Conservation (phyloP, 495 filamentous ascomycete species). For the Penicillium crystallinum region DNA sequence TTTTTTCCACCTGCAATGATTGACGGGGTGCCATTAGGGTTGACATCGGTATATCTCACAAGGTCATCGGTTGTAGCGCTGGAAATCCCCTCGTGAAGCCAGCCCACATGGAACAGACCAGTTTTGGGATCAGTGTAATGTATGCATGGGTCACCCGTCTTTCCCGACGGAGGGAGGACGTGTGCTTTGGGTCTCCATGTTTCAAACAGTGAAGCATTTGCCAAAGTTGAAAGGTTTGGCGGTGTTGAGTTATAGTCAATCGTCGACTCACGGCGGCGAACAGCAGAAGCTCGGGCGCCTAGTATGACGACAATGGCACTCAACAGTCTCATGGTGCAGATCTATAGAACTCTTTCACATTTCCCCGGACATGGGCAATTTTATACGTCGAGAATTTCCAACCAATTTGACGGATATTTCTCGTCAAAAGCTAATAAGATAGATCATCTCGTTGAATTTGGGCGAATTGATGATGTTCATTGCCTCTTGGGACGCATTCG, state of each 20-base stretch:
- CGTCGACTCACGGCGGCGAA: neutral
- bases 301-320: neutral
- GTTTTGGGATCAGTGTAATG: constrained; percentile 21
- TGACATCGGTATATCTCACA: constrained; percentile 12
- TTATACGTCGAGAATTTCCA: too few relatives aligned
- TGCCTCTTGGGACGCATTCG: constrained; percentile 1
- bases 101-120: constrained; percentile 21
- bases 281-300: neutral
- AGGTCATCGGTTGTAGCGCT: constrained; percentile 15
- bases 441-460: neutral
- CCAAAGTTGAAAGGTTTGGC: constrained; percentile 15
- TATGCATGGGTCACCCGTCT: constrained; percentile 18
- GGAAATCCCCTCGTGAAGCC: constrained; percentile 16
- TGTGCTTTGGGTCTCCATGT: constrained; percentile 20
- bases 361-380: neutral
- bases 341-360: neutral
- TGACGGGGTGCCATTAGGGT: constrained; percentile 6
- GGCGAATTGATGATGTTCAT: neutral
- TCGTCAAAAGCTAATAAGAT: neutral
- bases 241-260: constrained; percentile 16
- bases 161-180: constrained; percentile 13
- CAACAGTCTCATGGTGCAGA: neutral
- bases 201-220: constrained; percentile 13
- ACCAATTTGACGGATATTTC: too few relatives aligned
- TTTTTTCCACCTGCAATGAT: constrained; percentile 18